phyloP scores from a whole-genome alignment of 495 filamentous ascomycete genomes.

The Neurospora discreta region DNA sequence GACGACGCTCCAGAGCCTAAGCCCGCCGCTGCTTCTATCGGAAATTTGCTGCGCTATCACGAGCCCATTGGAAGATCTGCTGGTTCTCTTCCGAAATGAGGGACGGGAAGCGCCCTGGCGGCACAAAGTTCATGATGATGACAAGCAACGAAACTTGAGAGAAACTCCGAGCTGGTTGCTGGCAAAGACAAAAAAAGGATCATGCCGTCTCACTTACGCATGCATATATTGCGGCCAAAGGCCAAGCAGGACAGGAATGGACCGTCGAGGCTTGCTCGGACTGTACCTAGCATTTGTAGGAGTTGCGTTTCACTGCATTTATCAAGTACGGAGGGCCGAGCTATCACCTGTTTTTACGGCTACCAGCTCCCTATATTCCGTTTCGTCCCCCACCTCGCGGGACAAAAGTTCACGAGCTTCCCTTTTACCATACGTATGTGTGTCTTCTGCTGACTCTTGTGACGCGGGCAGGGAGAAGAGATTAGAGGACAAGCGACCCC shows the following conservation, averaged over 20 bases:
- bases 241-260: background rate
- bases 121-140: background rate
- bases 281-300: background rate
- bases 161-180: background rate
- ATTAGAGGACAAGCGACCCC: background rate
- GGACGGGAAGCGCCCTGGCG: background rate
- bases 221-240: background rate
- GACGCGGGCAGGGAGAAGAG: background rate
- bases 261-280: background rate
- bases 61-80: background rate
- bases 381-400: too few relatives aligned
- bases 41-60: background rate
- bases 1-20: background rate
- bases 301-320: background rate
- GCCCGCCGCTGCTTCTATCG: background rate
- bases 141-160: background rate
- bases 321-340: background rate
- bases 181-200: background rate
- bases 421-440: background rate
- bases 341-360: background rate
- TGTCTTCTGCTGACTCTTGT: background rate
- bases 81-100: background rate
- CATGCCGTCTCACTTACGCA: background rate
- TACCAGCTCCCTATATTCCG: background rate
- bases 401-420: too few relatives aligned